Percentiles rank a stretch among this genome's conserved stretches.
Evolutionary conservation across 352 stramenopile species (phyloP).

Genomic region (Globisporangium carolinianum): DNA sequence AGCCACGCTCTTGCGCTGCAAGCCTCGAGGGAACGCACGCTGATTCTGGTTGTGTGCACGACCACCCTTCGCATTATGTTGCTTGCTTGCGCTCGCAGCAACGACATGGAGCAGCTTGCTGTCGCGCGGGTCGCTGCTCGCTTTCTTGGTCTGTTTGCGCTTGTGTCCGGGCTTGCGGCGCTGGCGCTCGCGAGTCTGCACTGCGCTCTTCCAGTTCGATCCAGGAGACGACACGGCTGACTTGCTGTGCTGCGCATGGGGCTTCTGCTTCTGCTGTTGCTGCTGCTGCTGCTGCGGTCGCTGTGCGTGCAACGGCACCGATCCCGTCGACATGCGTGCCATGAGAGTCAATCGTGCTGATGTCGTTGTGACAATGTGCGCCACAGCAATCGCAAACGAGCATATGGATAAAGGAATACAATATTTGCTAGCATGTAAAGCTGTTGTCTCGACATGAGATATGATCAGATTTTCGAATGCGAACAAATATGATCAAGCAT

Average conservation of each 20-base stretch:
- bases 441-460: too few species aligned
- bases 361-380: too few species aligned
- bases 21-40: slow-evolving; percentile 4
- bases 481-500: too few species aligned
- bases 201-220: slow-evolving; percentile 10
- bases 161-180: slow-evolving; percentile 1
- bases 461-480: too few species aligned
- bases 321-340: too few species aligned
- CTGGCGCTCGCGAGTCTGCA: not conserved
- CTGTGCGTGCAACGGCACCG: not conserved
- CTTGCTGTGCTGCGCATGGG: not conserved
- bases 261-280: not conserved
- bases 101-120: slow-evolving; percentile 1
- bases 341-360: too few species aligned
- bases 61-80: not conserved
- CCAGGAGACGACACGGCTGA: not conserved
- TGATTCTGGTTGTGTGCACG: not conserved
- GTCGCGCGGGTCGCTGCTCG: slow-evolving; percentile 7
- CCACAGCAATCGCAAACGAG: too few species aligned
- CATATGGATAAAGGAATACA: too few species aligned
- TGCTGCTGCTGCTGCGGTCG: not conserved
- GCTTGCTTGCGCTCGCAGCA: slow-evolving; percentile 2
- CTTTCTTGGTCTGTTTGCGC: slow-evolving; percentile 6
- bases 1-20: not conserved
- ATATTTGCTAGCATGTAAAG: too few species aligned